Percentiles rank a stretch among this genome's conserved stretches.
Evolutionary conservation across 2,329 filamentous ascomycete genomes (phyloP).

Genomic region (Rhytidhysteron rufulum): DNA sequence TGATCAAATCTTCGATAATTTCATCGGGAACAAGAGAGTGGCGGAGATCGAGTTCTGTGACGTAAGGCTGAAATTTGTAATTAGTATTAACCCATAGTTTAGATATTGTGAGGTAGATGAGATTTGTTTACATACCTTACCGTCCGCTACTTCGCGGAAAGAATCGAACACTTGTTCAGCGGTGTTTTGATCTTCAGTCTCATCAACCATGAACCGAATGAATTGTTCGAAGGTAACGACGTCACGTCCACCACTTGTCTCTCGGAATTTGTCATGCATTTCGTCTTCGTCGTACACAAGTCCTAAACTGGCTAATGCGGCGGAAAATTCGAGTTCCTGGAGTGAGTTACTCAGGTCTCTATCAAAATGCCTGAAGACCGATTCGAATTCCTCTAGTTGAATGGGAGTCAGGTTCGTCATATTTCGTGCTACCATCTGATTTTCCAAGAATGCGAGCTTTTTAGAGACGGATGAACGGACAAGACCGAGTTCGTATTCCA

Average conservation of each 20-base stretch:
- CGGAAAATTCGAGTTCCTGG: constrained; percentile 91
- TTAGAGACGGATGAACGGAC: constrained; percentile 92
- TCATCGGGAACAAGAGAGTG: constrained; percentile 96
- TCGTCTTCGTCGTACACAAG: constrained; percentile 96
- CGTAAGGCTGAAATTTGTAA: constrained; percentile 64
- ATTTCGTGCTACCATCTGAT: constrained; percentile 95
- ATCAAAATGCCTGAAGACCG: constrained; percentile 96
- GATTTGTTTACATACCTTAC: constrained; percentile 58
- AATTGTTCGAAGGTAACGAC: constrained; percentile 97
- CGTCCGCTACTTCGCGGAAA: constrained; percentile 95
- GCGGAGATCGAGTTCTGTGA: constrained; percentile 93
- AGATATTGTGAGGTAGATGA: too few species aligned
- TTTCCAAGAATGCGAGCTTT: constrained; percentile 94
- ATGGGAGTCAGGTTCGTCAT: constrained; percentile 99
- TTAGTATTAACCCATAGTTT: too few species aligned
- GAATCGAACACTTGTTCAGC: constrained; percentile 98
- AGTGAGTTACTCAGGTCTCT: constrained; percentile 86
- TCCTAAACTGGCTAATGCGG: constrained; percentile 88
- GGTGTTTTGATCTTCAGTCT: constrained; percentile 97
- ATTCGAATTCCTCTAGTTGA: constrained; percentile 97
- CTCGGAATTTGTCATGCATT: constrained; percentile 92
- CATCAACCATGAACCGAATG: constrained; percentile 98
- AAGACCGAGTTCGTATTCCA: constrained; percentile 86
- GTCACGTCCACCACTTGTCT: constrained; percentile 74
- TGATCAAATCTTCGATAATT: constrained; percentile 86